Conservation (phyloP, 2,329 filamentous ascomycete genomes). For the Phoma sp. region DNA sequence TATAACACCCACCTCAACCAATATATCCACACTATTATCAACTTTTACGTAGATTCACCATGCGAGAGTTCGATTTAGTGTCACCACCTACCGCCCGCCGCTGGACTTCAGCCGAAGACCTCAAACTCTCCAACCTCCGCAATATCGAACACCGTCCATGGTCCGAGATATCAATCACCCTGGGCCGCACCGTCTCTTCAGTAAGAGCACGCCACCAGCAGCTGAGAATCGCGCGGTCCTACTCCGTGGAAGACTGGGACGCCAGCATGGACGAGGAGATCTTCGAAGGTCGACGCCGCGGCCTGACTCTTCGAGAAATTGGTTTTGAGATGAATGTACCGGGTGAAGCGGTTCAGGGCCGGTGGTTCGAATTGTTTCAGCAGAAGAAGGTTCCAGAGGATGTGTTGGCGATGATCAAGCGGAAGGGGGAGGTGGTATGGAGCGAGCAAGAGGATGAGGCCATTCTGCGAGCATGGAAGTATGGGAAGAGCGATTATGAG, state of each 20-base stretch:
- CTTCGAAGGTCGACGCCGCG: conserved; percentile 10
- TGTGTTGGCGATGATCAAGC: conserved; percentile 1
- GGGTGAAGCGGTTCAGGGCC: conserved; percentile 6
- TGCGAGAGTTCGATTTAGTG: too few species aligned
- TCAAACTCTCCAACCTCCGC: conserved; percentile 4
- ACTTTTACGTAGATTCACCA: not conserved
- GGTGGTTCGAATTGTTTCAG: conserved; percentile 10
- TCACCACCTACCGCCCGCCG: not conserved
- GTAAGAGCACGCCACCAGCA: not conserved
- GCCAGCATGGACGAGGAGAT: conserved; percentile 7
- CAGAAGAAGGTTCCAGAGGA: conserved; percentile 14
- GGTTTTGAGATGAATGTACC: conserved; percentile 1
- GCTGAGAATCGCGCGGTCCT: not conserved
- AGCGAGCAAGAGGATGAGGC: conserved; percentile 12
- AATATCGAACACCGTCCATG: not conserved
- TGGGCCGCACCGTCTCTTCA: not conserved
- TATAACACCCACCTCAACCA: not conserved
- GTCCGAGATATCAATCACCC: conserved; percentile 1
- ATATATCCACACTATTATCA: not conserved
- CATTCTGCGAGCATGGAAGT: conserved; percentile 10
- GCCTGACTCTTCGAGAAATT: not conserved
- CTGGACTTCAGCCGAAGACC: conserved; percentile 16
- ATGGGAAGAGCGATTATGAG: conserved; percentile 1
- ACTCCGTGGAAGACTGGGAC: conserved; percentile 9
- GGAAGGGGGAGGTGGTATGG: conserved; percentile 1